Evolutionary conservation across 352 stramenopile genomes (phyloP).

Genomic region (Pythium insidiosum): DNA sequence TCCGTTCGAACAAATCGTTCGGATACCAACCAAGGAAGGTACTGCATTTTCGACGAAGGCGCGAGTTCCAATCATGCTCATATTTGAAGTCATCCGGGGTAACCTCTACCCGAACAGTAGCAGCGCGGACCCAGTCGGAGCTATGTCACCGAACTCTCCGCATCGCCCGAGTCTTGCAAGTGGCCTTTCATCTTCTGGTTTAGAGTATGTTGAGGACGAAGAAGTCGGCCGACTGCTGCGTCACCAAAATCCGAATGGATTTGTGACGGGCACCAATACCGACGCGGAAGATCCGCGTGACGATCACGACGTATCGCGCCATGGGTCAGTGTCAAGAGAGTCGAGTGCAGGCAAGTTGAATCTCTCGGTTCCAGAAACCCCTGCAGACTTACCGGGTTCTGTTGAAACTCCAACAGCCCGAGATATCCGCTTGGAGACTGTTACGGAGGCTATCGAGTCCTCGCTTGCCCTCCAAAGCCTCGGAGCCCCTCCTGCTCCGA

Average conservation of each 20-base stretch:
- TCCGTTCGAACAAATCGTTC: conserved; percentile 82
- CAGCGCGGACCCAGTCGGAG: too few species aligned
- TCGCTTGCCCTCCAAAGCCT: too few species aligned
- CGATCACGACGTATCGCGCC: too few species aligned
- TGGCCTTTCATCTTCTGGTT: conserved; percentile 29
- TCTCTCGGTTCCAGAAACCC: conserved; percentile 49
- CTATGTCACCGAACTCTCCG: conserved; percentile 52
- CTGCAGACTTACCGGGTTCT: conserved; percentile 43
- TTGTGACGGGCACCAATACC: conserved; percentile 29
- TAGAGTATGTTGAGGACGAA: conserved; percentile 76
- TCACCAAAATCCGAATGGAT: conserved; percentile 51
- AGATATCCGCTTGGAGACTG: conserved; percentile 17
- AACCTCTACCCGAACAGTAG: conserved; percentile 48
- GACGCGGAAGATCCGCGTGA: conserved; percentile 6
- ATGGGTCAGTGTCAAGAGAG: too few species aligned
- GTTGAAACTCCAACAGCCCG: conserved; percentile 44
- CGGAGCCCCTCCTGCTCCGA: conserved; percentile 16
- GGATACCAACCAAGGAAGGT: conserved; percentile 79
- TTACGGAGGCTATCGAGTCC: conserved; percentile 14
- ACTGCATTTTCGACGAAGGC: conserved; percentile 85
- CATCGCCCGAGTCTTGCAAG: conserved; percentile 26
- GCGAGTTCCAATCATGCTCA: conserved; percentile 80
- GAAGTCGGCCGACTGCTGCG: conserved; percentile 69
- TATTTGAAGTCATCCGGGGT: conserved; percentile 84
- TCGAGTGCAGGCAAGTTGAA: background rate